Base-by-base conservation (phyloP, 2,329 filamentous ascomycete species). In the Sclerotinia minor region DNA sequence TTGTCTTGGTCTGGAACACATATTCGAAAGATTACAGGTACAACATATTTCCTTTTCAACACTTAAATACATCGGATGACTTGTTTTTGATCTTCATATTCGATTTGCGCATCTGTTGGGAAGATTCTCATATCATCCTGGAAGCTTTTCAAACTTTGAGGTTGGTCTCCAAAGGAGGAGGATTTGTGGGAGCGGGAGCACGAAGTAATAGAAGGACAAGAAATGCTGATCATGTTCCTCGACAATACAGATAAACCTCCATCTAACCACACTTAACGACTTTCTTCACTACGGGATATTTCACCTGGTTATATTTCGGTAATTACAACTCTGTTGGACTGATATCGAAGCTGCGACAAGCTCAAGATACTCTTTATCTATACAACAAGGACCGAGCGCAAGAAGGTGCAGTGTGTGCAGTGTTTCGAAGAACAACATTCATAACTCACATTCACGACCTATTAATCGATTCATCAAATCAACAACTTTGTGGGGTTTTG, bases 351-450 rank as follows among this genome's bases (percentile, higher is more conserved):
- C 71, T 75, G 74, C 71, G 73, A 75, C 73, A 73, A 63, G 15
- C 45, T 55, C n/a, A 63, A 69, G 58, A 69, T 58, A 61, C 19
- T 50, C 45, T 49, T 61, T 35, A 61, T 32, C 45, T 71, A 70
- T 59, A 66, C 71, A 44, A 67, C 71, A 71, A 71, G 72, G 73
- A 67, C 74, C 74, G 73, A 76, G 74, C 74, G 72, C 70, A 73
- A 57, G 35, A 54, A 41, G 47, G 38, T 24, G 35, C 26, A 26
- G 32, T 64, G 61, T 29, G 38, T 24, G 35, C 26, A 26, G 32
- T 64, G 61, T 29, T 55, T 41, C 21, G 24, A 15, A 29, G 32
- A 54, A 55, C 61, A 32, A 8, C 47, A 53, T 54, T 64, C 32
- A 55, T 49, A 7, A 64, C 35, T 57, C 50, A 57, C 15, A 13